Percentiles rank a stretch among this genome's conserved stretches.
phyloP scores from a whole-genome alignment of 257 asterid species.

The Fraxinus cuspidata region DNA sequence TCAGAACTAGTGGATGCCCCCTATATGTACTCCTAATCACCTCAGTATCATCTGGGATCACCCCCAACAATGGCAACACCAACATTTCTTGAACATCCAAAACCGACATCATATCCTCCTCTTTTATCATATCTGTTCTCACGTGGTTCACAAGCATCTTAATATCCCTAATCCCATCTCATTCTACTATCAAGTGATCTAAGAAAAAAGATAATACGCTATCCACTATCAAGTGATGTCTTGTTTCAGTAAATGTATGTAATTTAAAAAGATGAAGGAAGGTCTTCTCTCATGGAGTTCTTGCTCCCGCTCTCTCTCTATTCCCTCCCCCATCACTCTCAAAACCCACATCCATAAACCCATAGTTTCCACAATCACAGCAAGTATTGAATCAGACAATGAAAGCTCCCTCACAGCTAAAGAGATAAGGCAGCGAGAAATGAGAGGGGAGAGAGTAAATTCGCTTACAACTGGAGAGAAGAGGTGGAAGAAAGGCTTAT shows the following conservation, averaged over 20 bases:
- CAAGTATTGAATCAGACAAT: slow-evolving; percentile 49
- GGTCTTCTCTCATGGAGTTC: slow-evolving; percentile 76
- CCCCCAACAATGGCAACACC: too few species aligned
- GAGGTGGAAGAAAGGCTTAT: slow-evolving; percentile 84
- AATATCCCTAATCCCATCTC: too few species aligned
- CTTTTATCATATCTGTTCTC: too few species aligned
- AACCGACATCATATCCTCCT: too few species aligned
- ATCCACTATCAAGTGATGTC: neutral
- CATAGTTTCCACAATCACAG: slow-evolving; percentile 31
- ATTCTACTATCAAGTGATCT: too few species aligned
- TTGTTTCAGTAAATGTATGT: neutral
- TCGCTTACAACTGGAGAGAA: slow-evolving; percentile 77
- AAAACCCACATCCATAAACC: slow-evolving; percentile 24
- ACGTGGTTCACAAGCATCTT: too few species aligned
- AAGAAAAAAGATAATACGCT: too few species aligned
- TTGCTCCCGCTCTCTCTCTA: slow-evolving; percentile 31
- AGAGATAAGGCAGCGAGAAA: slow-evolving; percentile 78
- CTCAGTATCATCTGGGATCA: too few species aligned
- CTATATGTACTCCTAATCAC: too few species aligned
- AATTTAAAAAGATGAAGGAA: slow-evolving; percentile 55
- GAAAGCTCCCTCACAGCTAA: slow-evolving; percentile 55
- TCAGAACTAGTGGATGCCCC: too few species aligned
- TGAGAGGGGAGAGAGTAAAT: slow-evolving; percentile 71
- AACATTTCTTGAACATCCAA: too few species aligned
- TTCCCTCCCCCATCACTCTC: slow-evolving; percentile 23